phyloP scores from a whole-genome alignment of 2,329 filamentous ascomycete genomes.

The Biscogniauxia mediterranea region DNA sequence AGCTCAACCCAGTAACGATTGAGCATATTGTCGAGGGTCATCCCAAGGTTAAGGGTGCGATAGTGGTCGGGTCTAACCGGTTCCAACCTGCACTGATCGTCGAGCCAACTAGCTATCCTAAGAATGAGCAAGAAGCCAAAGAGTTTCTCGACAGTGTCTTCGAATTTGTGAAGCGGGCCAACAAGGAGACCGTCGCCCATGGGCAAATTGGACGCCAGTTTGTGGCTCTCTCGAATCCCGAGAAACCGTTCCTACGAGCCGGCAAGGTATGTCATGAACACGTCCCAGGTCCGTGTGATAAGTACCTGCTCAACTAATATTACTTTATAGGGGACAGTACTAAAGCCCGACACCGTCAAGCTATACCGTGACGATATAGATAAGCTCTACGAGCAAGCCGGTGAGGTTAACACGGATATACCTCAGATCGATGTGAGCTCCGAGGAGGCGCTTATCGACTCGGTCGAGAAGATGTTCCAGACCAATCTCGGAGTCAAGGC shows the following conservation, averaged over 20 bases:
- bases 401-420: conserved; percentile 17
- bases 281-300: neutral
- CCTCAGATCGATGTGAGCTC: conserved; percentile 31
- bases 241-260: conserved; percentile 43
- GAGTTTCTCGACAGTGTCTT: conserved; percentile 43
- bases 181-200: conserved; percentile 44
- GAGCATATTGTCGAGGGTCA: conserved; percentile 41
- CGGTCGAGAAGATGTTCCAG: conserved; percentile 33
- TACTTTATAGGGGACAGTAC: conserved; percentile 38
- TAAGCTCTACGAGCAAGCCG: conserved; percentile 35
- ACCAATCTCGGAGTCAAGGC: conserved; percentile 23
- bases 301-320: neutral
- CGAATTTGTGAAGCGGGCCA: conserved; percentile 42
- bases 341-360: conserved; percentile 38
- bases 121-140: conserved; percentile 26
- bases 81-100: conserved; percentile 49
- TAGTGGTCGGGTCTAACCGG: conserved; percentile 45
- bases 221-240: conserved; percentile 37
- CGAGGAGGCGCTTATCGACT: conserved; percentile 28
- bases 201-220: conserved; percentile 43
- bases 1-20: conserved; percentile 47
- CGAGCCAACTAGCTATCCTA: conserved; percentile 39
- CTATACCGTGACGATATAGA: conserved; percentile 45
- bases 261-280: conserved; percentile 33
- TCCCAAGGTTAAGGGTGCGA: conserved; percentile 38